Evolutionary conservation across 257 asterid genomes (phyloP).

Genomic region (Lycium barbarum): DNA sequence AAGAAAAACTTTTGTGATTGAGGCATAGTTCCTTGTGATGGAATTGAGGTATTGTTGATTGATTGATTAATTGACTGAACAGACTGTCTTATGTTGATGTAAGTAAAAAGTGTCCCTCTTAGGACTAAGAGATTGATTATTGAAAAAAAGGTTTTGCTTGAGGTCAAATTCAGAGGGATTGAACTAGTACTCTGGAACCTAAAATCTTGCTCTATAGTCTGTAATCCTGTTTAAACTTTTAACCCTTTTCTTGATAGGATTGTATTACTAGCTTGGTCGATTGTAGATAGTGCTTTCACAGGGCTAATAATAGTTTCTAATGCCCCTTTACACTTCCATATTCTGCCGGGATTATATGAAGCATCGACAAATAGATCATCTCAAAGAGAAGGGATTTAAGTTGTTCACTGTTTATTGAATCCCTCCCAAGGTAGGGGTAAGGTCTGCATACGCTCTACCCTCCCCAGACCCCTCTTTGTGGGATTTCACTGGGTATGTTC

Average conservation of each 20-base stretch:
- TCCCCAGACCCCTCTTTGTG: too few relatives aligned
- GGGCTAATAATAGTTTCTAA: neutral
- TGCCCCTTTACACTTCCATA: neutral
- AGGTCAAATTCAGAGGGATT: slow-evolving; percentile 7
- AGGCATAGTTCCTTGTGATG: neutral
- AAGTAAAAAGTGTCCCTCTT: neutral
- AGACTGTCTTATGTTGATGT: neutral
- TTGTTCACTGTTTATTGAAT: neutral
- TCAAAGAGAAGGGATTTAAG: slow-evolving; percentile 12
- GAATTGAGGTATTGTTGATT: neutral
- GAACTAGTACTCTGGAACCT: neutral
- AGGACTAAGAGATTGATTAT: neutral
- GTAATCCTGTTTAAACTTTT: neutral
- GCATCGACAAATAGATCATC: neutral
- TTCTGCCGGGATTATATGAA: neutral
- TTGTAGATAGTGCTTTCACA: neutral
- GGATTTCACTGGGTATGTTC: too few relatives aligned
- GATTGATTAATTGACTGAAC: neutral
- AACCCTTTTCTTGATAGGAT: neutral
- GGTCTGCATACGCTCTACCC: too few relatives aligned
- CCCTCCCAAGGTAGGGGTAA: too few relatives aligned
- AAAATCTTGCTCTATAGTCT: slow-evolving; percentile 16
- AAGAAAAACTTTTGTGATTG: neutral
- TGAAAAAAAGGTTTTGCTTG: neutral
- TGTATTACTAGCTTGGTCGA: neutral